Conservation (phyloP, 345 rosid genomes). For the Euphorbia pulcherrima region DNA sequence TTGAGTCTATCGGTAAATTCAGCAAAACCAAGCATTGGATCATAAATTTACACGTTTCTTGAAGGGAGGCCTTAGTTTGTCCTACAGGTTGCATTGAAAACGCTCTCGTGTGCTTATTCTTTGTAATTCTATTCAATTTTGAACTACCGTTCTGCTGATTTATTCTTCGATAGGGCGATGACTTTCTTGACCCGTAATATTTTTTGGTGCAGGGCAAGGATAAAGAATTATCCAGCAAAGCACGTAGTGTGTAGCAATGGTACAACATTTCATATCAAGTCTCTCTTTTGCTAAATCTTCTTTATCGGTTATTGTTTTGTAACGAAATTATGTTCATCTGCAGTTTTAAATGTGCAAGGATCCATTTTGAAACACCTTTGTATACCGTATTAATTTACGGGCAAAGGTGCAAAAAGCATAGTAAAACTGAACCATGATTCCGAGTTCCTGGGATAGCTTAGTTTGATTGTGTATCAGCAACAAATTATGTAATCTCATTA, state of each 20-base stretch:
- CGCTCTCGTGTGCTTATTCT: no score
- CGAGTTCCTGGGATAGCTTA: constrained; percentile 13
- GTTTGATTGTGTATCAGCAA: constrained; percentile 26
- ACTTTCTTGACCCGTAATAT: no score
- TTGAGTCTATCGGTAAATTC: not conserved
- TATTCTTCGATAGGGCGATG: no score
- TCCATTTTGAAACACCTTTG: no score
- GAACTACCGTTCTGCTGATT: no score
- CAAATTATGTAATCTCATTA: constrained; percentile 22
- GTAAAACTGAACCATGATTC: no score
- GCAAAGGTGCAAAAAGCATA: constrained; percentile 13
- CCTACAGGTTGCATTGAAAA: no score
- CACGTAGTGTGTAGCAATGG: constrained; percentile 42
- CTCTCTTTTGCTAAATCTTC: not conserved
- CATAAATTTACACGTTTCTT: no score
- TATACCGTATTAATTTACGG: constrained; percentile 23
- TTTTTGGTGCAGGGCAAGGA: constrained; percentile 53
- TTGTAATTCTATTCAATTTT: no score
- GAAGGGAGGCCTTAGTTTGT: no score
- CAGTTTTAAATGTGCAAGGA: constrained; percentile 25
- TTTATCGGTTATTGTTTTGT: not conserved
- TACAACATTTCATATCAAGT: not conserved
- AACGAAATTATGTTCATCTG: constrained; percentile 9
- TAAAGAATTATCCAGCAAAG: constrained; percentile 46
- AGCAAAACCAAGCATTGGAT: no score